Evolutionary conservation across 805 yeast species (phyloP).

Genomic region (Myxozyma geophila): DNA sequence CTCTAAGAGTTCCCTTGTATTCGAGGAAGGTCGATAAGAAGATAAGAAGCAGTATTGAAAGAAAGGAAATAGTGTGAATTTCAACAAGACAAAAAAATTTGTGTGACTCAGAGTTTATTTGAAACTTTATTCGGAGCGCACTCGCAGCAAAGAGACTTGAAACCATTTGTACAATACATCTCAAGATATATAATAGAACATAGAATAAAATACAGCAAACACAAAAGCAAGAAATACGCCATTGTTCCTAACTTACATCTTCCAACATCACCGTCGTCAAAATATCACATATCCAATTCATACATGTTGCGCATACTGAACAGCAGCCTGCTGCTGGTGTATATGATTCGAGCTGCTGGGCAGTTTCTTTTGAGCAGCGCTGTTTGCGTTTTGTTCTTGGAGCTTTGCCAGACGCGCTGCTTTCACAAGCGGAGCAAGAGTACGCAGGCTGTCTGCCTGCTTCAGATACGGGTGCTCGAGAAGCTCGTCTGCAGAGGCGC

Average conservation of each 20-base stretch:
- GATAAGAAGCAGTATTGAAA: too few species aligned
- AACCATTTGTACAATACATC: neutral
- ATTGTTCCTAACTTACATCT: too few species aligned
- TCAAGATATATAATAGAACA: too few species aligned
- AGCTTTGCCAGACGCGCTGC: constrained; percentile 37
- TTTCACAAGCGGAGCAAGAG: constrained; percentile 40
- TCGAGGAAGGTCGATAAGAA: neutral
- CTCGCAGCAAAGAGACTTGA: too few species aligned
- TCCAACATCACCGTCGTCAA: neutral
- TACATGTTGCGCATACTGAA: constrained; percentile 11
- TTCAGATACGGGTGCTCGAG: constrained; percentile 47
- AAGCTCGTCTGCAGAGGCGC: constrained; percentile 78
- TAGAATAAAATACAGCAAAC: too few species aligned
- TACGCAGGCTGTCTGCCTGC: constrained; percentile 34
- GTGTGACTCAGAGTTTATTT: constrained; percentile 3
- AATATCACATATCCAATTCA: neutral
- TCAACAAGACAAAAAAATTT: neutral
- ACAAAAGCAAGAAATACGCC: too few species aligned
- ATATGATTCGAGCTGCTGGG: neutral
- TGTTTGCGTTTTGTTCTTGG: constrained; percentile 28
- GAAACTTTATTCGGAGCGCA: constrained; percentile 9
- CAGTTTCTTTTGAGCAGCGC: neutral
- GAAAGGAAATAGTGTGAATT: neutral
- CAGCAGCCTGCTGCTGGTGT: neutral
- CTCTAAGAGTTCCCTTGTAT: too few species aligned